Base-by-base conservation (phyloP, 1,284 basidiomycete species). In the Meripilus lineatus region DNA sequence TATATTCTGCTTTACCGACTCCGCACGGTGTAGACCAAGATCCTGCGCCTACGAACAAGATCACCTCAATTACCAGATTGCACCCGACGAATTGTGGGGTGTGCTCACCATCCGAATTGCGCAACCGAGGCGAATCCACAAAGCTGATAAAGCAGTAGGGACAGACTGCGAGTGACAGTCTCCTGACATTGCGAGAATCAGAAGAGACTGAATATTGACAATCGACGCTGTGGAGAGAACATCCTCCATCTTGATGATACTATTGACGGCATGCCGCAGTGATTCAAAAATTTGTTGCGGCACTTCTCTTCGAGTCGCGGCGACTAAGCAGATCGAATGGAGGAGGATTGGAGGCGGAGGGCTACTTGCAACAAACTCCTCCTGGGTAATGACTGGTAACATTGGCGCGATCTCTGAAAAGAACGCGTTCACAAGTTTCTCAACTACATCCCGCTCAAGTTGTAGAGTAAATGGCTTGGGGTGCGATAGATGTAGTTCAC, bases 301-400 rank as follows among this genome's bases (percentile, higher is more conserved):
- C 3, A 91, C 84, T 44, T 91, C 83, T 40, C 93, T 78, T 46
- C 86, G 76, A 32, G 91, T 84, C 10, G 93, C 91, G 4, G 93
- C 89, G 18, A 95, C 81, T 28, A 92, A 83, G 64, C 93, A 96
- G 62, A 98, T 93, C 30, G 90, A 84, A 64, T 97, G 96, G 20
- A 98, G 77, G 48, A 98, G 67, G 32, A 93, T 73, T 2, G 89
- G 85, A 13, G 88, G 74, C 1, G 89, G 88, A 8, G 81, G 82
- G 22, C 77, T 72, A 42, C 67, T 77, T 15, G 82, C 77, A 45
- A 95, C 69, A 58, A 98, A 96, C 60, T 98, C 94, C 37, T 79
- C 74, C 58, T 86, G 80, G 14, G 89, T 90, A 47, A 98, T 77
- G 52, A 97, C 75, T 17, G 94, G 94, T 48, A 95, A 78, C 38